Evolutionary conservation across 2,329 filamentous ascomycete genomes (phyloP), one percentile per base, ranked within the genome.

Genomic region (Apiospora sp.): DNA sequence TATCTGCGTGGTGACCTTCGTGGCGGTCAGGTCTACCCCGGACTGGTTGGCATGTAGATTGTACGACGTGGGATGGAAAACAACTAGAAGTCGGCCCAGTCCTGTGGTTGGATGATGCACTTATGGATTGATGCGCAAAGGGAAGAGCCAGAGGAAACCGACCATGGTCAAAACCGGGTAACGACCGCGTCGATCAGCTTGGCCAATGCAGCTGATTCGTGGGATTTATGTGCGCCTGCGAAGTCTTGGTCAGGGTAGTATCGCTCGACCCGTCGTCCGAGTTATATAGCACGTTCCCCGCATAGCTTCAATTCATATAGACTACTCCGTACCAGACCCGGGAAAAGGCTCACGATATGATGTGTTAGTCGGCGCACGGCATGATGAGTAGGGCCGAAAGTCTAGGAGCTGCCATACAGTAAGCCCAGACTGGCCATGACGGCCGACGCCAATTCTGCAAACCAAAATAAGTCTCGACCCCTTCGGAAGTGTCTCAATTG

Each of bases 361-460:
- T 30, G 22, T 61, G 54, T 37, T 37, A 3, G 54, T 2, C 54
- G 54, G 54, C 54, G 54, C 54, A 30, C 54, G 54, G 54, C 54
- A 61, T 12, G 30, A 37, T 19, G 58, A 64, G 58, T 64, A 64
- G 58, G 58, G 58, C 58, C 58, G 58, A 64, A 64, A 64, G 58
- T 22, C 22, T 51, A 6, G 19, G 46, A n/a, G 19, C 46, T 49
- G 22, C 22, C 5, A 0, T 37, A 61, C 34, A 64, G 58, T 41
- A 64, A 64, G 30, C 34, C 34, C 58, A 64, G 58, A 7, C 34
- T 41, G 58, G 30, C 58, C 10, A 13, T 34, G 58, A 34, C 14
- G 44, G 14, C 44, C 44, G 30, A n/a, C 54, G 16, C 30, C 30
- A 22, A 22, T 37, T n/a, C 19, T 8, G 12, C 54, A 61, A 37